Evolutionary conservation across 1,284 basidiomycete genomes (phyloP), one percentile per base, ranked within the genome.

Genomic region (Ganoderma sinense): DNA sequence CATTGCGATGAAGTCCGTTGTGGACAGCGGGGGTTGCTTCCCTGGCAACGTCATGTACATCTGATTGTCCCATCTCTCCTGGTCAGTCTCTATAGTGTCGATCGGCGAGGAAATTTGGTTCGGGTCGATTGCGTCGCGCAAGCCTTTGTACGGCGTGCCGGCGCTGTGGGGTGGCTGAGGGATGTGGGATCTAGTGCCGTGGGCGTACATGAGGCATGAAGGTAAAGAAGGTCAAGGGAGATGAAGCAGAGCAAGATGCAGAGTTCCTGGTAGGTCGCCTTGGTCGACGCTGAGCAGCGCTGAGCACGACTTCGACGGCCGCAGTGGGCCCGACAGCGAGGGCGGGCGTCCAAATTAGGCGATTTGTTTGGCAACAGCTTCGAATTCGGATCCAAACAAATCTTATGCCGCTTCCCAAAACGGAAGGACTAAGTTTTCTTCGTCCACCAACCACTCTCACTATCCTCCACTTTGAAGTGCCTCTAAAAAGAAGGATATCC

Each of bases 51-150:
- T 97, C 81, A 89, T 85, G 75, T 91, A 97, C 67, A 89, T 85
- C 77, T 95, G 90, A 53, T 89, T 85, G 75, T 95, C 91, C 91
- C 96, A 98, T 83, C 89, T 84, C 68, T 91, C 89, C 76, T 94
- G 91, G 85, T 99, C 97, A 26, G 88, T 83, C 76, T 97, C 94
- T 73, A 95, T 91, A 16, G 91, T 87, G 68, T 95, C 93, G 39
- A 96, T 91, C 16, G 96, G 94, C 10, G 96, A 97, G 7, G 98
- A 98, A 62, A 99, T 93, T 80, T 98, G 96, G 73, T 87, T 89
- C 4, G 94, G 92, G 79, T 98, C 95, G 76, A 99, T 97, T 73
- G 93, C 91, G 56, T 93, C 89, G 58, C 96, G 89, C 59, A 94
- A 83, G 69, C 94, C 93, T 81, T 87, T 83, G 76, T 89, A 88